Percentiles rank a stretch among this genome's conserved stretches.
These are phyloP conservation scores for Elongisporangium anandrum DNA, from an alignment of 352 stramenopile species.

Conservation along the genomic window DNA sequence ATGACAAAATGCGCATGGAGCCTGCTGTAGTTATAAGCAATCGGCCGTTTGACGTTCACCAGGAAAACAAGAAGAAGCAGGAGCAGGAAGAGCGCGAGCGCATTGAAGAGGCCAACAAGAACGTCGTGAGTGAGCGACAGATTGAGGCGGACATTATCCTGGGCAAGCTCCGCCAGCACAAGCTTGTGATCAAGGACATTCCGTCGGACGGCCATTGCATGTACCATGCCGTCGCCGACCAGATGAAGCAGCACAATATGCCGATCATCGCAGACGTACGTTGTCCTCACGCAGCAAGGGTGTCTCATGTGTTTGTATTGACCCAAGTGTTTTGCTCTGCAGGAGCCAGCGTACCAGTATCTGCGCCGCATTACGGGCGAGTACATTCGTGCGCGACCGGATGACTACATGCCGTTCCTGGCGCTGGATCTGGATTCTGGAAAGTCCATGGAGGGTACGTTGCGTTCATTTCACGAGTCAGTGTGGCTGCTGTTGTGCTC, in stretches of 20 bases:
- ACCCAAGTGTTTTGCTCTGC: slow-evolving; percentile 1
- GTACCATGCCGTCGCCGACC: slow-evolving; percentile 94
- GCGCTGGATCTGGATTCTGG: slow-evolving; percentile 49
- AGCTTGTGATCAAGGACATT: slow-evolving; percentile 90
- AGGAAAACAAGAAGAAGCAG: slow-evolving; percentile 74
- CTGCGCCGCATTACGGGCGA: slow-evolving; percentile 64
- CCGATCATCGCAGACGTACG: slow-evolving; percentile 11
- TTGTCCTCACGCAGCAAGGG: not conserved
- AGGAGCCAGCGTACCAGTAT: slow-evolving; percentile 52
- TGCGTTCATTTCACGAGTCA: not conserved
- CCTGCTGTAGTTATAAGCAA: not conserved
- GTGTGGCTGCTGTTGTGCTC: too few relatives aligned
- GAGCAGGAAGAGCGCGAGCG: slow-evolving; percentile 66
- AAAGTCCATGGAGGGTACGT: slow-evolving; percentile 27
- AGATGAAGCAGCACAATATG: slow-evolving; percentile 69
- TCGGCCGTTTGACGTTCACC: not conserved
- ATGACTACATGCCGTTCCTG: slow-evolving; percentile 93
- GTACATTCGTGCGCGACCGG: slow-evolving; percentile 77
- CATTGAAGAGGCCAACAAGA: slow-evolving; percentile 76
- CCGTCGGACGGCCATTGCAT: slow-evolving; percentile 97
- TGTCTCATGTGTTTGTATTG: not conserved
- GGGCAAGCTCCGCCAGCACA: slow-evolving; percentile 42
- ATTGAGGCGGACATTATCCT: slow-evolving; percentile 76
- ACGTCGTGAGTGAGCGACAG: slow-evolving; percentile 77
- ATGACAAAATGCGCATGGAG: not conserved